phyloP scores from a whole-genome alignment of 2,329 filamentous ascomycete genomes.

The Pyrenophora seminiperda region DNA sequence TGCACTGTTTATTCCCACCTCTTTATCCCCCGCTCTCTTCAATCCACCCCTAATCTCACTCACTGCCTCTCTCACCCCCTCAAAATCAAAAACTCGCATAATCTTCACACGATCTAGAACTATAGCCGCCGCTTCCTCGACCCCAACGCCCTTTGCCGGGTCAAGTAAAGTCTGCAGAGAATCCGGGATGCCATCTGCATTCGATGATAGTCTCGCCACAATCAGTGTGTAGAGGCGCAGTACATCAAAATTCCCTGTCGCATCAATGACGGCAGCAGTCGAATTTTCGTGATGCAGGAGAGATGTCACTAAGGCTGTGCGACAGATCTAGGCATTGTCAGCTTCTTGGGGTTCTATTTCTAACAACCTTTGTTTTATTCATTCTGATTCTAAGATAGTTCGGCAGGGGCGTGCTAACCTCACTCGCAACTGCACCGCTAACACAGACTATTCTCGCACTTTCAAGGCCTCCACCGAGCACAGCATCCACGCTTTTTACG shows the following conservation, averaged over 20 bases:
- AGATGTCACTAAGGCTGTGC: conserved; percentile 47
- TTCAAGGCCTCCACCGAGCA: conserved; percentile 47
- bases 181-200: not conserved
- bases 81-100: conserved; percentile 58
- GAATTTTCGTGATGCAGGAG: conserved; percentile 37
- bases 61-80: conserved; percentile 55
- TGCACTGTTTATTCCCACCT: not conserved
- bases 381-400: not conserved
- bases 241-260: conserved; percentile 54
- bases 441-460: conserved; percentile 45
- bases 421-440: conserved; percentile 37
- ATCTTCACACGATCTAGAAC: conserved; percentile 54
- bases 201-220: conserved; percentile 23
- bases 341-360: accelerated
- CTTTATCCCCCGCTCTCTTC: conserved; percentile 13
- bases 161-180: not conserved
- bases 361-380: not conserved
- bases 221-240: conserved; percentile 46
- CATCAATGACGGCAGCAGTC: conserved; percentile 54
- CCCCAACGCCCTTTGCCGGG: not conserved
- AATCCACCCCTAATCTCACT: conserved; percentile 51
- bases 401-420: conserved; percentile 24
- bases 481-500: conserved; percentile 42
- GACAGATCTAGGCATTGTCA: conserved; percentile 15
- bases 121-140: conserved; percentile 40